Conservation (phyloP, 805 yeast genomes). For the Jamesozyma lodderae region DNA sequence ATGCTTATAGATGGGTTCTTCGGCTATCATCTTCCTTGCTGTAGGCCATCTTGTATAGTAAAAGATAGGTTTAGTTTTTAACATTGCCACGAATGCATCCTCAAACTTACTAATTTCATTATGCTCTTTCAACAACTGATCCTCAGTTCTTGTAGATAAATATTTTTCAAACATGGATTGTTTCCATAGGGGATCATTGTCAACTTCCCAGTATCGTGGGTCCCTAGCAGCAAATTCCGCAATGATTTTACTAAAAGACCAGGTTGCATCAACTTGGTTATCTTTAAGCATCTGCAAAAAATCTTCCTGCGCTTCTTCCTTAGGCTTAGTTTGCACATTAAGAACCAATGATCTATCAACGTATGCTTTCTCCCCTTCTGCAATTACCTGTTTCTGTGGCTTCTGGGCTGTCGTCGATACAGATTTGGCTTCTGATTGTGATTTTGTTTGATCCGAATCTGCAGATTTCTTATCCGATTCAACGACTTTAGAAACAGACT, state of each 20-base stretch:
- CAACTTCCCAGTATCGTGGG: slow-evolving; percentile 58
- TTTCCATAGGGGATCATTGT: slow-evolving; percentile 49
- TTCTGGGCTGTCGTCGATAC: background rate
- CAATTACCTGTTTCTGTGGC: background rate
- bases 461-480: background rate
- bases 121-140: slow-evolving; percentile 45
- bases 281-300: slow-evolving; percentile 48
- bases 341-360: slow-evolving; percentile 24
- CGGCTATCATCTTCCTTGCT: slow-evolving; percentile 41
- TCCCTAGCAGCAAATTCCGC: slow-evolving; percentile 42
- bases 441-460: slow-evolving; percentile 11
- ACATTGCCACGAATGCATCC: slow-evolving; percentile 41
- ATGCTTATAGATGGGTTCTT: slow-evolving; percentile 59
- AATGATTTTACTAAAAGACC: slow-evolving; percentile 67
- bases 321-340: slow-evolving; percentile 17
- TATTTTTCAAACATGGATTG: slow-evolving; percentile 58
- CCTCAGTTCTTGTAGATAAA: slow-evolving; percentile 40
- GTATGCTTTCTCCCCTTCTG: slow-evolving; percentile 9
- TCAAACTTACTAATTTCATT: slow-evolving; percentile 47
- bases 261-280: slow-evolving; percentile 54
- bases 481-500: background rate
- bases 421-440: slow-evolving; percentile 26
- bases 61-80: slow-evolving; percentile 36
- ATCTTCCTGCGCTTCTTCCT: slow-evolving; percentile 34
- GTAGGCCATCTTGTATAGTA: slow-evolving; percentile 60